Percentiles rank a stretch among this genome's conserved stretches.
phyloP scores from a whole-genome alignment of 805 yeast genomes.

The Clavispora asparagi region DNA sequence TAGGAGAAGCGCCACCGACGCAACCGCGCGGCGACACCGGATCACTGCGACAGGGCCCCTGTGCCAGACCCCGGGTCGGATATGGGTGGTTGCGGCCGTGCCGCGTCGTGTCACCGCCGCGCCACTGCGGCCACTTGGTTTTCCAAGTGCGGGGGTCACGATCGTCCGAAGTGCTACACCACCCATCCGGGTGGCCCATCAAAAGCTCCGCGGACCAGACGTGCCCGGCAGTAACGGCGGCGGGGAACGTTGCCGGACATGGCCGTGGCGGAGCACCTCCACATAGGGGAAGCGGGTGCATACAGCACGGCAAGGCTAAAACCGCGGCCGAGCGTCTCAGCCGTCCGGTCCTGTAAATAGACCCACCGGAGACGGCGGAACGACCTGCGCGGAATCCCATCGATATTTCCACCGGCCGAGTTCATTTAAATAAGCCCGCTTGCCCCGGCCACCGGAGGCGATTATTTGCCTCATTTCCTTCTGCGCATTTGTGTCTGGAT shows the following conservation, averaged over 20 bases:
- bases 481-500: too few species aligned
- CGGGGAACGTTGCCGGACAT: too few species aligned
- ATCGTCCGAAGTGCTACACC: too few species aligned
- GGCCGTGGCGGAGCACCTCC: not conserved
- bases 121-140: too few species aligned
- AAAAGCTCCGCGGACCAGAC: too few species aligned
- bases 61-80: not conserved
- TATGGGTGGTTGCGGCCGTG: not conserved
- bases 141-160: too few species aligned
- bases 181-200: too few species aligned
- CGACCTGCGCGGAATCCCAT: not conserved
- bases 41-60: not conserved
- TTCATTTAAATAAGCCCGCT: not conserved
- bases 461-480: too few species aligned
- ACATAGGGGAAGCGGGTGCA: conserved; percentile 2
- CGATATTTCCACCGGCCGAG: not conserved
- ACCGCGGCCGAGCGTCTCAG: conserved; percentile 6
- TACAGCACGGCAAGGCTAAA: conserved; percentile 7
- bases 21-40: not conserved
- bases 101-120: too few species aligned
- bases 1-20: not conserved
- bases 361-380: conserved; percentile 6
- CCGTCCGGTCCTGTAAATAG: conserved; percentile 10
- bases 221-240: too few species aligned
- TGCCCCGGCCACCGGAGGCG: not conserved